Evolutionary conservation across 768 basidiomycete species (phyloP).

Genomic region (Cyclocybe cylindracea): DNA sequence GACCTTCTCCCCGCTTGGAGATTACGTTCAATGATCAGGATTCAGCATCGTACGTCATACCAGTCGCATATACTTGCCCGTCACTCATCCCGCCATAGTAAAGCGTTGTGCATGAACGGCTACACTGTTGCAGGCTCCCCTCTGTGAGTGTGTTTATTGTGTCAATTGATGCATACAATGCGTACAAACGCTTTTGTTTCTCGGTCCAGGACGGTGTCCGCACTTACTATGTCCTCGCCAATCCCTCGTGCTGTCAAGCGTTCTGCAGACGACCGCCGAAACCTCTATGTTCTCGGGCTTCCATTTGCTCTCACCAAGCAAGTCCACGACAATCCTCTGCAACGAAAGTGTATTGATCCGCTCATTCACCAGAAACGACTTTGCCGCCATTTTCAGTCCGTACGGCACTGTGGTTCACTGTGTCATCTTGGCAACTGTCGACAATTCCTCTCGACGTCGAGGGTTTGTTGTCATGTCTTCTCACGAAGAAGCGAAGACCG

Average conservation of each 20-base stretch:
- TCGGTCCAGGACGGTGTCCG: conserved; percentile 37
- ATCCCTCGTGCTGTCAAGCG: conserved; percentile 20
- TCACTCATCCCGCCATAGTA: conserved; percentile 36
- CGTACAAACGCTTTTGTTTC: background rate
- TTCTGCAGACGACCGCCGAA: conserved; percentile 60
- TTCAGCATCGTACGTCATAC: conserved; percentile 47
- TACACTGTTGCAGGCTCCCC: conserved; percentile 55
- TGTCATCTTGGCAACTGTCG: conserved; percentile 82
- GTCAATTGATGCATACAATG: conserved; percentile 19
- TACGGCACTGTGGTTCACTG: conserved; percentile 73
- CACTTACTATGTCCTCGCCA: conserved; percentile 25
- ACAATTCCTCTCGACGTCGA: conserved; percentile 80
- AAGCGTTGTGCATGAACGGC: conserved; percentile 68
- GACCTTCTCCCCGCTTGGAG: conserved; percentile 42
- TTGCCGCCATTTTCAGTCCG: conserved; percentile 58
- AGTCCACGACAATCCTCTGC: background rate
- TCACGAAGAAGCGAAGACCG: conserved; percentile 69
- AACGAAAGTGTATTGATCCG: background rate
- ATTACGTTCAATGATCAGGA: conserved; percentile 56
- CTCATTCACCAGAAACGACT: conserved; percentile 45
- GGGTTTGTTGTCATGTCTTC: conserved; percentile 83
- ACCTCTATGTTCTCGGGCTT: conserved; percentile 82
- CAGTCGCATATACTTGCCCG: background rate
- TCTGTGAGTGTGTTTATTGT: conserved; percentile 44
- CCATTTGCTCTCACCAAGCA: conserved; percentile 83